Evolutionary conservation across 1,284 basidiomycete species (phyloP), one percentile per base, ranked within the genome.

Genomic region (Hemileia vastatrix): DNA sequence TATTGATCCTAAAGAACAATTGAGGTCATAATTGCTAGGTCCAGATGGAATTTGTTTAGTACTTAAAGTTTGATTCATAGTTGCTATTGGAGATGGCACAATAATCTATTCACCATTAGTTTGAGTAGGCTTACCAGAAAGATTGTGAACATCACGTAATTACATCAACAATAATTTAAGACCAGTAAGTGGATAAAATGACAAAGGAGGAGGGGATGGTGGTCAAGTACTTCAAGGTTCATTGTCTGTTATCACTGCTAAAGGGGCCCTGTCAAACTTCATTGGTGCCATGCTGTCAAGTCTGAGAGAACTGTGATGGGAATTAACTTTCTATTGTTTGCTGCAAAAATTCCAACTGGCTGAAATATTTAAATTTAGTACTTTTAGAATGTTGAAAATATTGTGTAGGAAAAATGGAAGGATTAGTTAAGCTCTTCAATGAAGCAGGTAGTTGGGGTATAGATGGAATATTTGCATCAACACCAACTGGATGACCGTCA

Each of bases 281-380:
- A 31, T 23, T 36, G 50, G 50, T 49, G 6, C 18, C 44, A 45
- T n/a, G 21, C 44, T 18, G 43, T 53, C 57, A 31, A 60, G 33
- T 15, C 43, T 52, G 23, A 60, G 51, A n/a, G 44, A 60, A 45
- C 57, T 60, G 5, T 50, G 50, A 18, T 50, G 57, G 27, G 40
- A 33, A 21, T 18, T 57, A 27, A 31, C 49, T 23, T 57, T 57
- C 18, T 18, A 15, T 8, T 9, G 18, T 6, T 13, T 8, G 45
- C 18, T 18, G 23, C 18, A 9, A 15, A 5, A 19, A 18, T 45
- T 24, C 13, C 27, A 48, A 33, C 49, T 47, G 47, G 18, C 47
- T 6, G 47, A 8, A 4, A 11, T 27, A n/a, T n/a, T n/a, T n/a
- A n/a, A n/a, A n/a, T n/a, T n/a, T n/a, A n/a, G n/a, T n/a, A n/a